Percentiles rank a stretch among this genome's conserved stretches.
These are phyloP conservation scores for Colletotrichum paranaense DNA, from an alignment of 2,329 filamentous ascomycete genomes.

Conservation along the genomic window DNA sequence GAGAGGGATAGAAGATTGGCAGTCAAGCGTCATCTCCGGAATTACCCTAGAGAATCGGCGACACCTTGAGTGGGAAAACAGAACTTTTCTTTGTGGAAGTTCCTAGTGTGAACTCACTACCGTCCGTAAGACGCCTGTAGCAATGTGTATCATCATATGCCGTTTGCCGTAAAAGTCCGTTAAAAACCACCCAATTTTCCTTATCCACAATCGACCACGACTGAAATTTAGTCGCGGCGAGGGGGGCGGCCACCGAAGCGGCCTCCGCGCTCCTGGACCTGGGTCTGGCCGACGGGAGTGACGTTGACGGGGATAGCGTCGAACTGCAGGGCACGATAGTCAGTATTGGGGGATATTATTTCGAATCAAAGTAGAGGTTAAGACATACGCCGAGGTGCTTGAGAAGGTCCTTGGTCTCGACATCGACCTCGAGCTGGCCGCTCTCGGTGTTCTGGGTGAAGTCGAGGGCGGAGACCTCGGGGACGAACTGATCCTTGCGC, in stretches of 20 bases:
- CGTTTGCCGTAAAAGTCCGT: constrained; percentile 57
- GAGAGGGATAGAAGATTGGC: constrained; percentile 68
- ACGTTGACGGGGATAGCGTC: constrained; percentile 98
- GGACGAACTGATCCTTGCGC: constrained; percentile 99
- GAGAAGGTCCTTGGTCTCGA: constrained; percentile 98
- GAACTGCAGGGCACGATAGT: constrained; percentile 71
- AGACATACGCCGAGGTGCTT: constrained; percentile 92
- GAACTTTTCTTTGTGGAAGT: constrained; percentile 66
- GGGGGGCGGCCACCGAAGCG: constrained; percentile 77
- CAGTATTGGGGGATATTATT: constrained; percentile 37
- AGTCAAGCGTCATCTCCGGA: constrained; percentile 88
- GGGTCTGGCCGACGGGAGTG: constrained; percentile 88
- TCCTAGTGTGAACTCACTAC: constrained; percentile 70
- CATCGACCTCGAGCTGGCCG: constrained; percentile 93
- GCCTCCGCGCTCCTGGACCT: constrained; percentile 81
- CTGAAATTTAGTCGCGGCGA: constrained; percentile 54
- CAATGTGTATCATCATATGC: constrained; percentile 41
- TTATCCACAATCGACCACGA: constrained; percentile 6
- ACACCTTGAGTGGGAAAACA: constrained; percentile 80
- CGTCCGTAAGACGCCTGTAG: constrained; percentile 68
- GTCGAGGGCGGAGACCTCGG: constrained; percentile 98
- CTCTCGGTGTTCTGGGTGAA: constrained; percentile 94
- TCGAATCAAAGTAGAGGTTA: no score
- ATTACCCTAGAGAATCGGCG: constrained; percentile 77
- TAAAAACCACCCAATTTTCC: constrained; percentile 34